phyloP scores from a whole-genome alignment of 371 early-diverging fungal genomes.

The Lichtheimia corymbifera region DNA sequence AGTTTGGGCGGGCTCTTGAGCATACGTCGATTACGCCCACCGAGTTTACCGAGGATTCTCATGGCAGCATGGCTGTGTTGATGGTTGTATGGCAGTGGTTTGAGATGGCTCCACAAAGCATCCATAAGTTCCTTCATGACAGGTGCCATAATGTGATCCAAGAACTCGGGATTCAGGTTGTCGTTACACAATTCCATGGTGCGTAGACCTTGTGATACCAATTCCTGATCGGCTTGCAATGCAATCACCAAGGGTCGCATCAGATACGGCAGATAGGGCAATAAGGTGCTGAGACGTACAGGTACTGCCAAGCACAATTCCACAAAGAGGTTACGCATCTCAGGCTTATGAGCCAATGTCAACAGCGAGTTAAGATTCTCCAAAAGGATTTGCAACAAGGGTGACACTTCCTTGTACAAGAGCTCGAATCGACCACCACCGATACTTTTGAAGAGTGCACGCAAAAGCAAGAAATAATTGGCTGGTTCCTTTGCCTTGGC shows the following conservation, averaged over 20 bases:
- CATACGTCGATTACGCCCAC: constrained; percentile 85
- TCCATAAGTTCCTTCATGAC: constrained; percentile 93
- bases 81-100: constrained; percentile 82
- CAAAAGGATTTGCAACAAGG: constrained; percentile 86
- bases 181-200: constrained; percentile 98
- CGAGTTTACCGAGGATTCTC: constrained; percentile 96
- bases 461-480: constrained; percentile 90
- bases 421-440: constrained; percentile 67
- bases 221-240: constrained; percentile 87
- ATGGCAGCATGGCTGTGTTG: constrained; percentile 85
- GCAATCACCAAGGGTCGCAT: constrained; percentile 97
- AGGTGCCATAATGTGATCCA: constrained; percentile 95
- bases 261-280: constrained; percentile 92
- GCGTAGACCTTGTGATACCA: constrained; percentile 93
- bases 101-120: constrained; percentile 89
- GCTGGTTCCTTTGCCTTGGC: constrained; percentile 83
- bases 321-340: constrained; percentile 86
- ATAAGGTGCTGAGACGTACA: constrained; percentile 91
- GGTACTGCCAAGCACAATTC: constrained; percentile 96
- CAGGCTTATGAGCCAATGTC: constrained; percentile 77
- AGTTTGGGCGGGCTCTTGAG: constrained; percentile 72
- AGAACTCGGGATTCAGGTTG: constrained; percentile 94
- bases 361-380: constrained; percentile 87
- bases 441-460: constrained; percentile 89
- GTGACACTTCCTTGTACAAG: constrained; percentile 88